These are phyloP conservation scores for Vigna hirtella DNA, from an alignment of 306 rosid genomes.

Conservation along the genomic window DNA sequence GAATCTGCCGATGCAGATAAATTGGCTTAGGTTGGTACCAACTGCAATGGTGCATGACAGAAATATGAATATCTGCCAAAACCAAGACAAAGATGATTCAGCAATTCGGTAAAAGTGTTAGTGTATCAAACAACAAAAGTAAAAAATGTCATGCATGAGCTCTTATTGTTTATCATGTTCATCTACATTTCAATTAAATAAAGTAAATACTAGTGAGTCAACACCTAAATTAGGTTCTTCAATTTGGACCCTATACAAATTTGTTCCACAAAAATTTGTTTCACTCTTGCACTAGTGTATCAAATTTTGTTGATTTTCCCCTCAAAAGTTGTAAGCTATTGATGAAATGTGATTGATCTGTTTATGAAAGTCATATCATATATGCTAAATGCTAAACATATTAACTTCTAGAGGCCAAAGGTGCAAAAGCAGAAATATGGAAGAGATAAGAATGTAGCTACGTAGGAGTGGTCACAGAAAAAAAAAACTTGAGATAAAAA, in stretches of 20 bases:
- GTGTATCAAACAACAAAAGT: not conserved
- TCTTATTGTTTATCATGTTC: constrained; percentile 16
- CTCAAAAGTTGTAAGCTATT: not conserved
- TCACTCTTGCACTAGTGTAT: not conserved
- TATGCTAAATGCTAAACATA: not conserved
- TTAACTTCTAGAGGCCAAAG: not conserved
- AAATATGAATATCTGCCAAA: constrained; percentile 62
- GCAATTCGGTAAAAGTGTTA: constrained; percentile 8
- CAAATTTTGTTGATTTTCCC: not conserved
- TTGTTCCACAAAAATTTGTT: not conserved
- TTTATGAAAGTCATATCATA: not conserved
- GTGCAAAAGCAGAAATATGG: not conserved
- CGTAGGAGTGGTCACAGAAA: not conserved
- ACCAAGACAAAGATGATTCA: constrained; percentile 17
- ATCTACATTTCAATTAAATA: not conserved
- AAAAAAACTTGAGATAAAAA: not conserved
- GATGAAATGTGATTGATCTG: not conserved
- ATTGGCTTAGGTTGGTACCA: constrained; percentile 82
- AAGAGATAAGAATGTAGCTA: not conserved
- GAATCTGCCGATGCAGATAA: constrained; percentile 81
- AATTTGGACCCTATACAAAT: not conserved
- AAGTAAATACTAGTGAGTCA: not conserved
- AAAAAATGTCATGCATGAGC: not conserved
- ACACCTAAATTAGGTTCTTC: constrained; percentile 18
- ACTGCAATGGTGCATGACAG: constrained; percentile 74